Evolutionary conservation across 75 land plant species (phyloP), one percentile per base, ranked within the genome.

Genomic region (Cunninghamia lanceolata): DNA sequence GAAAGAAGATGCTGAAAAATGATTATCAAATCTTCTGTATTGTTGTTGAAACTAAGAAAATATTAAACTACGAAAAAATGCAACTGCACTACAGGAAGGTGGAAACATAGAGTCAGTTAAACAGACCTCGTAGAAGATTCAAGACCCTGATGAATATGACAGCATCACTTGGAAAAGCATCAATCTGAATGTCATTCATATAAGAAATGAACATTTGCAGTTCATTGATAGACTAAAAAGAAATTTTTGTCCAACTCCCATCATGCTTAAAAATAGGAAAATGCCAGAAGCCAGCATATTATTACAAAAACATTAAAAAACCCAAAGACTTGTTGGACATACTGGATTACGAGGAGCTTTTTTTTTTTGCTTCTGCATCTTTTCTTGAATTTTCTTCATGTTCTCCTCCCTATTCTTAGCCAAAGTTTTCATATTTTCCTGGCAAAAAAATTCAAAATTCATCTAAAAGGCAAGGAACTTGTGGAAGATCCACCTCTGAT

Each of bases 111-210:
- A 85, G 43, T 25, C 63, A 87, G 14, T 43, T 45, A 38, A n/a
- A n/a, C 89, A 86, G 19, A 97, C 99, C 99, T 92, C 99, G 85
- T 38, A 97, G 93, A 89, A 97, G 99, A 89, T 96, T 91, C 79
- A 97, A 86, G 53, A 97, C 98, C 63, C 99, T 86, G 75, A 90
- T 82, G 86, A 97, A 97, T 81, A 97, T 96, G 40, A 97, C 92
- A 82, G 94, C 94, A 91, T 97, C 98, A 84, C 96, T 94, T 34
- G 99, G 99, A 89, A 94, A 96, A 70, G 95, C 99, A 96, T 96
- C 98, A 85, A 97, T 93, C 99, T 97, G 91, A 79, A 88, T 42
- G 10, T 4, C 52, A 80, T 13, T 80, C 45, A 80, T 45, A 80
- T 80, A 45, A 43, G 7, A 45, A 28, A 25, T 10, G 45, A 45